These are phyloP conservation scores for Trametes punicea DNA, from an alignment of 768 basidiomycete species.

Conservation along the genomic window DNA sequence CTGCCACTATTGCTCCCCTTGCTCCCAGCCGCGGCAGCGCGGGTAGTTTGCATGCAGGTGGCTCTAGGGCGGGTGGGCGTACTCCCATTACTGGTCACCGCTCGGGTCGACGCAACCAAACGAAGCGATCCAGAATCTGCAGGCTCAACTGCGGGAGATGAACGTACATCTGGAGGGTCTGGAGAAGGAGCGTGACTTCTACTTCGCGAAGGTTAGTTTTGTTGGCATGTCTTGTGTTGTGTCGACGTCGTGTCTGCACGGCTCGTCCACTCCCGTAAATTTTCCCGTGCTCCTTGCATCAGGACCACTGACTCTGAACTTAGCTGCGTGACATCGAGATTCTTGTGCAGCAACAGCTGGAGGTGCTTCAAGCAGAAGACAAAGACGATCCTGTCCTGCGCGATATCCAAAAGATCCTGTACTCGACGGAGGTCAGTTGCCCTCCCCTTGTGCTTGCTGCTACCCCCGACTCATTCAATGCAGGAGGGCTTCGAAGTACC, in stretches of 20 bases:
- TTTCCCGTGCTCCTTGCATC: not conserved
- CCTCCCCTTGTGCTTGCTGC: not conserved
- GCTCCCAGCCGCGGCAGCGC: conserved; percentile 33
- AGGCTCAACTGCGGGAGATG: conserved; percentile 79
- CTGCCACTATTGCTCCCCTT: conserved; percentile 75
- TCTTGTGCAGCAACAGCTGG: conserved; percentile 77
- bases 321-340: conserved; percentile 97
- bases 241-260: not conserved
- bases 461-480: conserved; percentile 9
- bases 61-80: conserved; percentile 56
- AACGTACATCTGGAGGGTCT: conserved; percentile 79
- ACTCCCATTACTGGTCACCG: conserved; percentile 73
- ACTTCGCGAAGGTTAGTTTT: conserved; percentile 85
- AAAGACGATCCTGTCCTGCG: conserved; percentile 60
- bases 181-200: conserved; percentile 98
- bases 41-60: conserved; percentile 33
- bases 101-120: conserved; percentile 63
- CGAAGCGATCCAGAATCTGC: conserved; percentile 65
- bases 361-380: conserved; percentile 53
- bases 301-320: conserved; percentile 5
- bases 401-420: conserved; percentile 89
- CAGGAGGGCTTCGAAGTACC: conserved; percentile 96
- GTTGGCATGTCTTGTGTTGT: not conserved
- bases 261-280: not conserved
- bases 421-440: conserved; percentile 82